phyloP scores from a whole-genome alignment of 768 basidiomycete species.

The Boletus subcaerulescens region DNA sequence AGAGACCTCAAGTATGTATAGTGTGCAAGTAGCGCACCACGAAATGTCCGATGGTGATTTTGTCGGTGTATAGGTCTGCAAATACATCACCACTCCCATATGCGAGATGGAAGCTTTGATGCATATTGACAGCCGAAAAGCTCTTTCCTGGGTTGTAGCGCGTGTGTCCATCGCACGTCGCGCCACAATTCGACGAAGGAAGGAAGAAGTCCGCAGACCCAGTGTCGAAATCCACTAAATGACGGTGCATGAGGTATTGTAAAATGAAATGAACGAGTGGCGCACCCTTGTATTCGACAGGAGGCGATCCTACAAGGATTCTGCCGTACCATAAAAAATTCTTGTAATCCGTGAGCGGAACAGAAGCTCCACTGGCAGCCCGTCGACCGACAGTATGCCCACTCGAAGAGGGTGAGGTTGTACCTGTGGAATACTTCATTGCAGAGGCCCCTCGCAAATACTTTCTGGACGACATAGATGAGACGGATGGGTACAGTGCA shows the following conservation, averaged over 20 bases:
- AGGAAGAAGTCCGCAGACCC: slow-evolving; percentile 35
- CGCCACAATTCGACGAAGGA: slow-evolving; percentile 26
- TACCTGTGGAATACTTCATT: slow-evolving; percentile 3
- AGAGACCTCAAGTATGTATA: background rate
- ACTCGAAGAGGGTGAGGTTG: background rate
- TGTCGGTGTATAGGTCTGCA: slow-evolving; percentile 40
- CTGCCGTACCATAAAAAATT: slow-evolving; percentile 22
- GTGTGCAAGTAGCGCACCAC: slow-evolving; percentile 6
- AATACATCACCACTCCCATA: slow-evolving; percentile 48
- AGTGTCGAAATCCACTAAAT: slow-evolving; percentile 34
- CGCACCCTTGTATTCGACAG: slow-evolving; percentile 19
- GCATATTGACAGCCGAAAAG: slow-evolving; percentile 26
- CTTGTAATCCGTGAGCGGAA: slow-evolving; percentile 12
- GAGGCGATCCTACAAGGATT: slow-evolving; percentile 25
- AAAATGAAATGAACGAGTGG: background rate
- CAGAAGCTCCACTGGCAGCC: background rate
- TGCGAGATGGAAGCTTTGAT: slow-evolving; percentile 30
- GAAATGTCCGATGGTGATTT: slow-evolving; percentile 37
- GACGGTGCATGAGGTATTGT: background rate
- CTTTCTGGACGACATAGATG: slow-evolving; percentile 14
- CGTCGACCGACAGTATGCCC: slow-evolving; percentile 1
- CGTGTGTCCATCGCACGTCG: slow-evolving; percentile 33
- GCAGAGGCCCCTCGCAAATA: slow-evolving; percentile 13
- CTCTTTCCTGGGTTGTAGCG: slow-evolving; percentile 35
- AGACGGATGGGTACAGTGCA: background rate